A percentile compares a stretch with the other conserved stretches of the same genome.
phyloP scores from a whole-genome alignment of 1,139 yeast genomes.

The Blastobotrys ciferrii region DNA sequence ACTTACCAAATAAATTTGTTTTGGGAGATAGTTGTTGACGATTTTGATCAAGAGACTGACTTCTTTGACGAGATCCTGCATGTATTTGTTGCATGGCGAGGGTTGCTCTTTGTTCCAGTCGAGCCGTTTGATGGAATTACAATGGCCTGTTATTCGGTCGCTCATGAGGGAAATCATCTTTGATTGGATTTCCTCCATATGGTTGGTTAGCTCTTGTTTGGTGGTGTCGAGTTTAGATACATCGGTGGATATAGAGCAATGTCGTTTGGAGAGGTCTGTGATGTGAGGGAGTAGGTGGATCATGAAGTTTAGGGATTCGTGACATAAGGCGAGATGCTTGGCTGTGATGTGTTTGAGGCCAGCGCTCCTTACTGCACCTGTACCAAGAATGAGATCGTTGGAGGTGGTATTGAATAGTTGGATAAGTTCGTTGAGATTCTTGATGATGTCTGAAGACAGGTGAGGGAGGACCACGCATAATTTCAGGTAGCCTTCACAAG shows the following conservation, averaged over 20 bases:
- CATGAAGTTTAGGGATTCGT: slow-evolving; percentile 53
- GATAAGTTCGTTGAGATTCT: slow-evolving; percentile 49
- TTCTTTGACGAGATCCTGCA: slow-evolving; percentile 67
- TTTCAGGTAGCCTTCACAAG: slow-evolving; percentile 49
- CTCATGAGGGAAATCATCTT: slow-evolving; percentile 69
- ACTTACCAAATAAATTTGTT: slow-evolving; percentile 42
- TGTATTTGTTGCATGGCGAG: slow-evolving; percentile 53
- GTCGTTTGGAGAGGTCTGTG: slow-evolving; percentile 33
- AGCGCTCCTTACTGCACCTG: slow-evolving; percentile 75
- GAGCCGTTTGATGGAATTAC: slow-evolving; percentile 45
- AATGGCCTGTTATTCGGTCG: slow-evolving; percentile 56
- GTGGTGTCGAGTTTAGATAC: slow-evolving; percentile 45
- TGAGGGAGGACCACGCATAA: slow-evolving; percentile 52
- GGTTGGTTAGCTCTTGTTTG: slow-evolving; percentile 48
- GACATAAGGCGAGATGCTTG: slow-evolving; percentile 66
- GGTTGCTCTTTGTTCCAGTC: slow-evolving; percentile 51
- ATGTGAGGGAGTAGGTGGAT: slow-evolving; percentile 41
- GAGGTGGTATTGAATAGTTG: slow-evolving; percentile 55
- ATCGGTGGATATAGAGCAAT: slow-evolving; percentile 20
- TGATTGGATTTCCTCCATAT: slow-evolving; percentile 62
- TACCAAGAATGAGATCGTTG: slow-evolving; percentile 65
- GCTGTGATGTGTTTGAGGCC: slow-evolving; percentile 76
- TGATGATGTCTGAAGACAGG: slow-evolving; percentile 40
- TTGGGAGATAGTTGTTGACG: slow-evolving; percentile 57
- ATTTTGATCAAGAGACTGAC: slow-evolving; percentile 63